Percentiles rank a stretch among this genome's conserved stretches.
Evolutionary conservation across 2,329 filamentous ascomycete genomes (phyloP).

Genomic region (Sporothrix pseudoabietina): DNA sequence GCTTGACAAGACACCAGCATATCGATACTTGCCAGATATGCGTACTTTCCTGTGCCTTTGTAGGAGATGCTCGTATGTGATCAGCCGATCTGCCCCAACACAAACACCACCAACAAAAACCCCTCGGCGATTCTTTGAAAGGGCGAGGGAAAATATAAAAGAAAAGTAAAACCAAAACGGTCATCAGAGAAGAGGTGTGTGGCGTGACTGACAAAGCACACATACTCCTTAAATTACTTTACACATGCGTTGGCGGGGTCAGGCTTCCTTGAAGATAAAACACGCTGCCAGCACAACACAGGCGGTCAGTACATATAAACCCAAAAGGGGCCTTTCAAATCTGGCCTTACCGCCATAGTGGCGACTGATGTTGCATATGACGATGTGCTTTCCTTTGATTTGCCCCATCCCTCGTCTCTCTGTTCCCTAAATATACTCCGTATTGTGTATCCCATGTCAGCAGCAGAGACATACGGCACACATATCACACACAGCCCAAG

Average conservation of each 20-base stretch:
- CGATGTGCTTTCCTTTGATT: background rate
- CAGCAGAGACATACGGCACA: background rate
- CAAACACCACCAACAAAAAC: background rate
- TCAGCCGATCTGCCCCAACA: conserved; percentile 16
- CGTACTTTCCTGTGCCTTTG: background rate
- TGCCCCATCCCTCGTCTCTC: background rate
- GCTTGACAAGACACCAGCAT: too few relatives aligned
- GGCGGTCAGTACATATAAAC: background rate
- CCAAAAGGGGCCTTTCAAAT: background rate
- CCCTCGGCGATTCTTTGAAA: background rate
- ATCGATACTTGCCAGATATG: conserved; percentile 7
- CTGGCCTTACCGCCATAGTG: conserved; percentile 18
- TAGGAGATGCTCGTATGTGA: background rate
- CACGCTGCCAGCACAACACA: background rate
- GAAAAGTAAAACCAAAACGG: background rate
- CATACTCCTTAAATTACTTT: background rate
- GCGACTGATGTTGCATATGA: background rate
- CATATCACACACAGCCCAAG: too few relatives aligned
- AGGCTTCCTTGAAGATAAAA: background rate
- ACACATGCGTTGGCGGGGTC: too few relatives aligned
- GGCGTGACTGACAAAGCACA: background rate
- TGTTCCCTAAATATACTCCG: too few relatives aligned
- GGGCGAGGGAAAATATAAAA: background rate
- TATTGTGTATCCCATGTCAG: background rate
- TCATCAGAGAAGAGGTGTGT: background rate